These are phyloP conservation scores for Earliella scabrosa DNA, from an alignment of 1,284 basidiomycete species.

Conservation along the genomic window DNA sequence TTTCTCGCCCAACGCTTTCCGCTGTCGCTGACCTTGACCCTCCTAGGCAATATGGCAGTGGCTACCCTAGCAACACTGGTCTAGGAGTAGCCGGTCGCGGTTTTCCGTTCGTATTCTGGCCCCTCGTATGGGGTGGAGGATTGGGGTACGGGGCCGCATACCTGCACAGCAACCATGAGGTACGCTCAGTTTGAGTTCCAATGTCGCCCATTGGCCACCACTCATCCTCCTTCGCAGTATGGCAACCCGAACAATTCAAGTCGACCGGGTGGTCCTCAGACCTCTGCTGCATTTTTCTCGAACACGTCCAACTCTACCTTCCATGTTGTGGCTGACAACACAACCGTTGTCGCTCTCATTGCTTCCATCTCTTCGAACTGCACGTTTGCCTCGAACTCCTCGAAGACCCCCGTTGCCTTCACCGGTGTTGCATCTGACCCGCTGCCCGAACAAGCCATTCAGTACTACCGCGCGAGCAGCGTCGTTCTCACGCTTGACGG, in stretches of 20 bases:
- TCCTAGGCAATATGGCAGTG: slow-evolving; percentile 58
- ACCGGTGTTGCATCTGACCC: slow-evolving; percentile 39
- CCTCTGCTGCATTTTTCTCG: slow-evolving; percentile 53
- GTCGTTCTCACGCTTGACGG: slow-evolving; percentile 61
- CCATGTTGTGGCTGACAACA: slow-evolving; percentile 60
- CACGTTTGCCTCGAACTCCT: slow-evolving; percentile 36
- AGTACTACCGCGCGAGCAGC: slow-evolving; percentile 64
- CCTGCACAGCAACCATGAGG: slow-evolving; percentile 47
- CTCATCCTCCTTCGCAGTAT: slow-evolving; percentile 43
- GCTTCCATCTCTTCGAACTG: slow-evolving; percentile 51
- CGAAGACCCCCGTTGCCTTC: slow-evolving; percentile 36
- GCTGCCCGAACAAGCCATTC: slow-evolving; percentile 54
- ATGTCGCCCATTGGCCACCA: no score
- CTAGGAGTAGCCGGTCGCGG: slow-evolving; percentile 46
- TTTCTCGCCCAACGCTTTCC: no score
- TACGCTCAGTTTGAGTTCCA: no score
- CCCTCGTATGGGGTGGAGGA: slow-evolving; percentile 52
- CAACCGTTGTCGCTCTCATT: slow-evolving; percentile 55
- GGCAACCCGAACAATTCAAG: slow-evolving; percentile 53
- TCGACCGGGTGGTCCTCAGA: slow-evolving; percentile 63
- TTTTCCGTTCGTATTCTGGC: slow-evolving; percentile 66
- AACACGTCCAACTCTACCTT: slow-evolving; percentile 50
- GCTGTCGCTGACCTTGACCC: neutral
- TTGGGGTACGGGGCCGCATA: slow-evolving; percentile 41
- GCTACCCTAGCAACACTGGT: slow-evolving; percentile 51